Percentiles rank a stretch among this genome's conserved stretches.
These are phyloP conservation scores for Cadophora gregata DNA, from an alignment of 2,329 filamentous ascomycete species.

Conservation along the genomic window DNA sequence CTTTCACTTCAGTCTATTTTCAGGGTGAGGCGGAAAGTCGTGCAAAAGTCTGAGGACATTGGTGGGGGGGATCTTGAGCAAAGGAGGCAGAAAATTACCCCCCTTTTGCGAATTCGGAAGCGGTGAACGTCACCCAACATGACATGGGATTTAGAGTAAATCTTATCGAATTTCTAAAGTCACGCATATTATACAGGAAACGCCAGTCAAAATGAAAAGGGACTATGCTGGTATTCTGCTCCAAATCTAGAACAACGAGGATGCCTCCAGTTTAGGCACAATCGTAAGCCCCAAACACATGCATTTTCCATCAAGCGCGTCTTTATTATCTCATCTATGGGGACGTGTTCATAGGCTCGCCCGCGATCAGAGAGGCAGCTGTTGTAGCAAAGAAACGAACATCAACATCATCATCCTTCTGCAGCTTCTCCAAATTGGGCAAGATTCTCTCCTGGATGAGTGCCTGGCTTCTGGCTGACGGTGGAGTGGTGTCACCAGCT, in stretches of 20 bases:
- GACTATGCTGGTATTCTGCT: constrained; percentile 45
- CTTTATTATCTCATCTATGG: constrained; percentile 46
- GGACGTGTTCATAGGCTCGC: constrained; percentile 61
- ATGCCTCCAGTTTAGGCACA: constrained; percentile 37
- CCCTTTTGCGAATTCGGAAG: constrained; percentile 20
- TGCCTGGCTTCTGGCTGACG: constrained; percentile 76
- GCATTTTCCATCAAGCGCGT: constrained; percentile 37
- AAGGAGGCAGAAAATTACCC: constrained; percentile 21
- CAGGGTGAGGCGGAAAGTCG: neutral
- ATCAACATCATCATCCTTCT: constrained; percentile 97
- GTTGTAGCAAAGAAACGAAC: constrained; percentile 97
- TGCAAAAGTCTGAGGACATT: neutral
- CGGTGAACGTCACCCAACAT: constrained; percentile 20
- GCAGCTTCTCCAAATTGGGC: constrained; percentile 91
- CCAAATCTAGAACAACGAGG: constrained; percentile 43
- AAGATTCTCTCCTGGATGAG: constrained; percentile 86
- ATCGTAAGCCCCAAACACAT: constrained; percentile 36
- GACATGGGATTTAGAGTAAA: constrained; percentile 1
- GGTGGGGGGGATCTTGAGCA: too few relatives aligned
- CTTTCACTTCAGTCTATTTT: neutral
- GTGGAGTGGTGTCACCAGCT: constrained; percentile 63
- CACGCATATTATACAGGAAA: constrained; percentile 26
- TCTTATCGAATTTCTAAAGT: constrained; percentile 13
- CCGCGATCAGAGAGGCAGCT: constrained; percentile 64
- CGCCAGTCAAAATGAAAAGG: constrained; percentile 18